These are phyloP conservation scores for Graphilbum fragrans DNA, from an alignment of 2,329 filamentous ascomycete genomes.

Conservation along the genomic window DNA sequence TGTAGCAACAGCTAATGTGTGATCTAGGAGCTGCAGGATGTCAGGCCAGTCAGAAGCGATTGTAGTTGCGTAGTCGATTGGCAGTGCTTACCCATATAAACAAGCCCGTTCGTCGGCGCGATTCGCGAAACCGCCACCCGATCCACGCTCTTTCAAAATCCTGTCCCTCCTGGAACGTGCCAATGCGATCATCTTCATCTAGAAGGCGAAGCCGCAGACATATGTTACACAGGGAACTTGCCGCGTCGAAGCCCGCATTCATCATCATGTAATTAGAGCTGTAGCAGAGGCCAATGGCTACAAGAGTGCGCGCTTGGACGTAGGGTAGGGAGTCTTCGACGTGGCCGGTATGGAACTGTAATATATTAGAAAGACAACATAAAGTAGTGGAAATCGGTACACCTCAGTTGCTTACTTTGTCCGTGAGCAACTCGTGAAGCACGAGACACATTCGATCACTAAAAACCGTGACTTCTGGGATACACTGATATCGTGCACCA, in stretches of 20 bases:
- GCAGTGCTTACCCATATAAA: background rate
- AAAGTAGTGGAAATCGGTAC: too few relatives aligned
- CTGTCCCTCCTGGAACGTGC: background rate
- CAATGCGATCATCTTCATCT: background rate
- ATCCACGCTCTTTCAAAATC: background rate
- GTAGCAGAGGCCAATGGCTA: constrained; percentile 1
- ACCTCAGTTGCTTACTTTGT: too few relatives aligned
- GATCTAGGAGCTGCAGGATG: background rate
- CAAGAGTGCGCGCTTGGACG: background rate
- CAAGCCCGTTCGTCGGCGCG: background rate
- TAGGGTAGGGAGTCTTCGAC: background rate
- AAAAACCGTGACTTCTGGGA: too few relatives aligned
- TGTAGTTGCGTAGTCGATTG: background rate
- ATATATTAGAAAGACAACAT: background rate
- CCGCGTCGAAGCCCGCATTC: background rate
- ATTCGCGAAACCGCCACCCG: background rate
- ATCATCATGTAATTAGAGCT: background rate
- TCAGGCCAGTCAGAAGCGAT: background rate
- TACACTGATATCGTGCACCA: too few relatives aligned
- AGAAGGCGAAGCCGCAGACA: background rate
- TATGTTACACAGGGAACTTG: background rate
- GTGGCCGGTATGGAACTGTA: background rate
- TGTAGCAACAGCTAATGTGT: background rate
- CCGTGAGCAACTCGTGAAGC: too few relatives aligned
- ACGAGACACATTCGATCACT: too few relatives aligned